Base-by-base conservation (phyloP, 768 basidiomycete genomes). In the Suillus placidus region DNA sequence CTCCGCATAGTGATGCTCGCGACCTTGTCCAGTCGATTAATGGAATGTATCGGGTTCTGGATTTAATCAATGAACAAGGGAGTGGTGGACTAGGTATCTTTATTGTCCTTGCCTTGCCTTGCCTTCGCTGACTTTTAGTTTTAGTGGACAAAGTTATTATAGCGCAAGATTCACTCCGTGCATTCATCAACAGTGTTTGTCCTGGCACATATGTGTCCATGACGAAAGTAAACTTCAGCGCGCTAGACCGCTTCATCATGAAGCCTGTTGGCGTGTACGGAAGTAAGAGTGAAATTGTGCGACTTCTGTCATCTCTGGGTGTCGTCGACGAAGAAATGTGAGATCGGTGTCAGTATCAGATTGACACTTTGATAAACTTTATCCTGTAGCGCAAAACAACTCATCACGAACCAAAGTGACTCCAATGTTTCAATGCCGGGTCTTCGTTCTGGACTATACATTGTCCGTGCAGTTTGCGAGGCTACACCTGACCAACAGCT, bases 111-210 rank as follows among this genome's bases (percentile, higher is more conserved):
- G 18, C 10, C 16, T 10, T 26, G 9, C 10, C 13, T 38, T 8
- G 9, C 43, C 49, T 12, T 20, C 40, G 12, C 63, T 42, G 1
- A 16, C 51, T 58, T 20, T 12, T 16, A 16, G 7, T 20, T 56
- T 20, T 66, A 87, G 87, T 87, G 45, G 86, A 88, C 69, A 89
- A 89, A 69, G 81, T 89, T 42, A 83, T 89, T 71, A 89, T 89
- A 38, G 77, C 79, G 2, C 85, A 87, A 71, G 74, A 80, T 2
- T 82, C 85, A 2, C 74, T 89, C 16, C 74, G 78, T 65, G 69
- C 76, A 2, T 82, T 88, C 55, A 80, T 87, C 69, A 84, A 88
- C 58, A 72, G 69, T 32, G 51, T 87, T 13, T 78, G 70, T 47
- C 85, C 87, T 0, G 82, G 84, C 2, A 81, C 88, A 6, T 88